phyloP scores from a whole-genome alignment of 352 stramenopile genomes.

The Phytophthora chlamydospora region DNA sequence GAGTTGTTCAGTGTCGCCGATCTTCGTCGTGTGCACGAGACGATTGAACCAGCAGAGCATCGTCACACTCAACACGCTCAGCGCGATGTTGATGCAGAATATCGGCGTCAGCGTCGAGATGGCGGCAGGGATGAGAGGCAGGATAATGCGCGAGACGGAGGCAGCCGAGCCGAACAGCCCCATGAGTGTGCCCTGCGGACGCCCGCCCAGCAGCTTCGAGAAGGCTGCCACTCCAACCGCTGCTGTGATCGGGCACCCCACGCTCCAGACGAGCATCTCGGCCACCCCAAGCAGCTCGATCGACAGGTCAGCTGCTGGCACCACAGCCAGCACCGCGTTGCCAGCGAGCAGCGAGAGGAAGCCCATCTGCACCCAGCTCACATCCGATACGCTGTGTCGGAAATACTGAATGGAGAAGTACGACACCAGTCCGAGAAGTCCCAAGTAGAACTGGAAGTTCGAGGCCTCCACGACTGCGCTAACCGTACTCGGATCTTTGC shows the following conservation, averaged over 20 bases:
- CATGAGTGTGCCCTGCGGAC: conserved; percentile 77
- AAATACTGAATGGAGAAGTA: conserved; percentile 82
- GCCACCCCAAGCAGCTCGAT: conserved; percentile 47
- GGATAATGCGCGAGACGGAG: conserved; percentile 73
- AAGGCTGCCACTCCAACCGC: conserved; percentile 73
- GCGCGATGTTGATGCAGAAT: conserved; percentile 69
- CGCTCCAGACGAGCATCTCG: conserved; percentile 73
- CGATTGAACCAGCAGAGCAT: conserved; percentile 70
- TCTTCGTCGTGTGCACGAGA: conserved; percentile 47
- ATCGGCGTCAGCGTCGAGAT: conserved; percentile 67
- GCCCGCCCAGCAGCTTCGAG: conserved; percentile 66
- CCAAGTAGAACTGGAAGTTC: conserved; percentile 83
- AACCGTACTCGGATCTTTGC: conserved; percentile 51
- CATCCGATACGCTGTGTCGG: conserved; percentile 61
- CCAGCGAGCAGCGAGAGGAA: conserved; percentile 62
- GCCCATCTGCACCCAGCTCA: conserved; percentile 63
- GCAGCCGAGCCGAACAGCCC: conserved; percentile 68
- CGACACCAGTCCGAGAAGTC: conserved; percentile 61
- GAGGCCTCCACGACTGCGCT: conserved; percentile 59
- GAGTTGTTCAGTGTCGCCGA: conserved; percentile 42
- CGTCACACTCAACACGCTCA: conserved; percentile 57
- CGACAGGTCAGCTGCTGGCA: conserved; percentile 36
- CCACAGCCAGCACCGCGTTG: conserved; percentile 60
- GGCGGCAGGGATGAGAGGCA: conserved; percentile 66
- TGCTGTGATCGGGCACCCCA: conserved; percentile 73